A percentile compares a stretch with the other conserved stretches of the same genome.
phyloP scores from a whole-genome alignment of 768 basidiomycete species.

The Boletus coccyginus region DNA sequence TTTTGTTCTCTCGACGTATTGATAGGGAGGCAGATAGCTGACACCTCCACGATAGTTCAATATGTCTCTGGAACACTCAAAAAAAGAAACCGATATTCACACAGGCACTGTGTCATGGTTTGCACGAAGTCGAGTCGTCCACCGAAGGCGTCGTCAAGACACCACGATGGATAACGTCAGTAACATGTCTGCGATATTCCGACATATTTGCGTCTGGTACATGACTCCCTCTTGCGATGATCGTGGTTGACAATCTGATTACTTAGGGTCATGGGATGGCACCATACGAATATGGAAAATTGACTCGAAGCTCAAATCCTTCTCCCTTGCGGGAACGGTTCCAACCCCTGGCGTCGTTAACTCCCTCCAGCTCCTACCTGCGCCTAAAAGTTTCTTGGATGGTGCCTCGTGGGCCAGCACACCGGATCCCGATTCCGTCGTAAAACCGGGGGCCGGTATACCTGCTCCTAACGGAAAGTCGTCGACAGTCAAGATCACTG shows the following conservation, averaged over 20 bases:
- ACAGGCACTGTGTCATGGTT: slow-evolving; percentile 82
- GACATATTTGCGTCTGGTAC: slow-evolving; percentile 89
- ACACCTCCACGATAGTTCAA: slow-evolving; percentile 45
- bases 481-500: slow-evolving; percentile 27
- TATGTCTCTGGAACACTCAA: slow-evolving; percentile 85
- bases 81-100: slow-evolving; percentile 97
- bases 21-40: neutral
- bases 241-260: slow-evolving; percentile 3
- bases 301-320: slow-evolving; percentile 73
- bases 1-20: neutral
- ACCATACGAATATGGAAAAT: slow-evolving; percentile 89
- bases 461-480: slow-evolving; percentile 1
- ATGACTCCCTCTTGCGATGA: slow-evolving; percentile 11
- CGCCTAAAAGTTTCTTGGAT: slow-evolving; percentile 42
- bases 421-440: neutral
- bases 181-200: slow-evolving; percentile 82
- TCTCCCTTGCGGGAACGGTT: slow-evolving; percentile 63
- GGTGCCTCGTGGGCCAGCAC: slow-evolving; percentile 41
- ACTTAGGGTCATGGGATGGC: slow-evolving; percentile 90
- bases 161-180: slow-evolving; percentile 88
- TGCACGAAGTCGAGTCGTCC: slow-evolving; percentile 66
- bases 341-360: slow-evolving; percentile 81
- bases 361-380: slow-evolving; percentile 75
- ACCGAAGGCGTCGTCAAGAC: slow-evolving; percentile 73
- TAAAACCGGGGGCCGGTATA: neutral